phyloP scores from a whole-genome alignment of 306 rosid genomes.

The Cyamopsis tetragonoloba region DNA sequence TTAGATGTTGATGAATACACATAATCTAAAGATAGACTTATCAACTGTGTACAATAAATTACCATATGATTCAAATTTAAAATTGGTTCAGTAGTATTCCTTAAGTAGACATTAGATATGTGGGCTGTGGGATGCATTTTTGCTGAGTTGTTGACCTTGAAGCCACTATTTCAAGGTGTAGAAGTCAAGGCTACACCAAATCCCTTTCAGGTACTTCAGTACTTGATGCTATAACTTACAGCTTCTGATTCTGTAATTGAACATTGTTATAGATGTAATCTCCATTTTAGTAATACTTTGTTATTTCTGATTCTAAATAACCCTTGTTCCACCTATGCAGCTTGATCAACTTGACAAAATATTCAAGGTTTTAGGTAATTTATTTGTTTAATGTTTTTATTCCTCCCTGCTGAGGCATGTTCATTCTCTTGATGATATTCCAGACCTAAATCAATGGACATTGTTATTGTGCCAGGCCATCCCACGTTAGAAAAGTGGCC shows the following conservation, averaged over 20 bases:
- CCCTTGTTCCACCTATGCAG: conserved; percentile 49
- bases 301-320: conserved; percentile 22
- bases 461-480: conserved; percentile 68
- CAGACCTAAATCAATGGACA: conserved; percentile 32
- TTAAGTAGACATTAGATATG: conserved; percentile 62
- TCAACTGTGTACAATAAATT: conserved; percentile 6
- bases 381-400: conserved; percentile 19
- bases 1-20: conserved; percentile 14
- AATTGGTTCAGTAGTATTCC: conserved; percentile 27
- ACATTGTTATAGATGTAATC: background rate
- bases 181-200: conserved; percentile 84
- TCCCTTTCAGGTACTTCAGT: conserved; percentile 90
- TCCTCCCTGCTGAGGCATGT: conserved; percentile 33
- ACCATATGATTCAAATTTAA: background rate
- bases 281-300: background rate
- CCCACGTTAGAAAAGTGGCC: conserved; percentile 98
- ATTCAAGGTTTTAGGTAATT: conserved; percentile 92
- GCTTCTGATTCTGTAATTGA: background rate
- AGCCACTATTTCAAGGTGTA: conserved; percentile 96
- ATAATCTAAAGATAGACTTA: conserved; percentile 2
- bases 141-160: conserved; percentile 96
- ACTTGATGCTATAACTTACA: conserved; percentile 1
- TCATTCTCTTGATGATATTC: conserved; percentile 28
- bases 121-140: conserved; percentile 99
- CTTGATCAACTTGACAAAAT: conserved; percentile 98